Evolutionary conservation across 768 basidiomycete species (phyloP).

Genomic region (Lactarius hatsudake): DNA sequence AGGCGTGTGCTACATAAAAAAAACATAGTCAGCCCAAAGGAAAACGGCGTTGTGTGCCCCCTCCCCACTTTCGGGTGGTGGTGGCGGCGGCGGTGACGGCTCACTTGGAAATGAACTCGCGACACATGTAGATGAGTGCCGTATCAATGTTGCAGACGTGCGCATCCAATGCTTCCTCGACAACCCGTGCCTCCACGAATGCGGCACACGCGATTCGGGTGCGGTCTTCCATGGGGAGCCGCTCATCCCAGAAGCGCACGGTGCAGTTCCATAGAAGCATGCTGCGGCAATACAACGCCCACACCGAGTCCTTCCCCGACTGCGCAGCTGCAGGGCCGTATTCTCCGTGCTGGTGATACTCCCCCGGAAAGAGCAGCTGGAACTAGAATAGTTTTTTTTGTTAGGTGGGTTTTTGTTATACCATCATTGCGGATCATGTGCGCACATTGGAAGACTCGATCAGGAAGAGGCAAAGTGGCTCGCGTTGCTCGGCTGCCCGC

Average conservation of each 20-base stretch:
- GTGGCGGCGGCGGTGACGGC: background rate
- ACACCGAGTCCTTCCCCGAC: slow-evolving; percentile 73
- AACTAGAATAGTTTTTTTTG: slow-evolving; percentile 41
- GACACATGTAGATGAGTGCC: slow-evolving; percentile 38
- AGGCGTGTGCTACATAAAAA: slow-evolving; percentile 23
- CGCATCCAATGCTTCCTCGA: slow-evolving; percentile 63
- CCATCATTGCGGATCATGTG: too few relatives aligned
- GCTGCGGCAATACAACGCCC: slow-evolving; percentile 79
- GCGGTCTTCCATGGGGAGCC: slow-evolving; percentile 48
- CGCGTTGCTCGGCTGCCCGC: slow-evolving; percentile 61
- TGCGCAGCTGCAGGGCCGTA: slow-evolving; percentile 38
- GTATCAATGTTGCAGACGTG: slow-evolving; percentile 74
- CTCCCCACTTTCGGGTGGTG: background rate
- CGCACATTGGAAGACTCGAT: slow-evolving; percentile 67
- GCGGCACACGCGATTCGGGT: slow-evolving; percentile 59
- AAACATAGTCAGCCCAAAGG: background rate
- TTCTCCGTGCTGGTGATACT: slow-evolving; percentile 50
- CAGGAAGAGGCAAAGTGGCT: slow-evolving; percentile 55
- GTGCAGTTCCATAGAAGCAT: slow-evolving; percentile 81
- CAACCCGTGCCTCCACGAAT: slow-evolving; percentile 61
- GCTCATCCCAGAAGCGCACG: slow-evolving; percentile 47
- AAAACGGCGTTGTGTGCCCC: background rate
- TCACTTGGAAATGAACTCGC: slow-evolving; percentile 27
- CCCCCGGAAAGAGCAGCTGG: slow-evolving; percentile 70
- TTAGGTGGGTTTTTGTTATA: background rate